A percentile compares a stretch with the other conserved stretches of the same genome.
Evolutionary conservation across 106 monocot species (phyloP).

Genomic region (Allium sativum): DNA sequence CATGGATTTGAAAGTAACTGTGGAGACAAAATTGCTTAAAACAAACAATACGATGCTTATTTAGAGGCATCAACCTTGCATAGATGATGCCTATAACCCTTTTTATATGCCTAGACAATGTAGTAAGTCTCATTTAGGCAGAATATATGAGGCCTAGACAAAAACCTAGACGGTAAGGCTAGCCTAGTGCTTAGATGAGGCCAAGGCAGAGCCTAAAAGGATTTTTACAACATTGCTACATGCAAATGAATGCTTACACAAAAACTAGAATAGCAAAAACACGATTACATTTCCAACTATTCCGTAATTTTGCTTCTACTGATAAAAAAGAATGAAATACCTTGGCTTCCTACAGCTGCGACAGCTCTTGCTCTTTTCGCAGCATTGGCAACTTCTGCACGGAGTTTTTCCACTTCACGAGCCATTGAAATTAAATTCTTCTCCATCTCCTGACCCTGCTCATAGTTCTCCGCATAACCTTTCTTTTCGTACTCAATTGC

Average conservation of each 20-base stretch:
- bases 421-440: conserved; percentile 71
- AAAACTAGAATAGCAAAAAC: not conserved
- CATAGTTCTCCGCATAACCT: conserved; percentile 69
- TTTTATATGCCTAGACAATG: too few relatives aligned
- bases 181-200: not conserved
- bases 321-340: conserved; percentile 14
- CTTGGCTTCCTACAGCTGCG: conserved; percentile 55
- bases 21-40: too few relatives aligned
- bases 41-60: too few relatives aligned
- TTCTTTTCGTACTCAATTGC: conserved; percentile 72
- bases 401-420: conserved; percentile 67
- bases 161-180: not conserved
- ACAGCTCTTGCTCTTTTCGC: conserved; percentile 67
- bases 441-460: conserved; percentile 72
- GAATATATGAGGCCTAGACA: not conserved
- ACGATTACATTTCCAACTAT: not conserved
- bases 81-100: too few relatives aligned
- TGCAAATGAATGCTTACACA: not conserved
- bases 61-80: too few relatives aligned
- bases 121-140: too few relatives aligned
- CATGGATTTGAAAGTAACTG: too few relatives aligned
- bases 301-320: not conserved
- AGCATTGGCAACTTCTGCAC: conserved; percentile 62
- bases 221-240: not conserved
- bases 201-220: not conserved